Percentiles rank a stretch among this genome's conserved stretches.
Conservation (phyloP, 2,329 filamentous ascomycete species). For the Sporothrix schenckii region DNA sequence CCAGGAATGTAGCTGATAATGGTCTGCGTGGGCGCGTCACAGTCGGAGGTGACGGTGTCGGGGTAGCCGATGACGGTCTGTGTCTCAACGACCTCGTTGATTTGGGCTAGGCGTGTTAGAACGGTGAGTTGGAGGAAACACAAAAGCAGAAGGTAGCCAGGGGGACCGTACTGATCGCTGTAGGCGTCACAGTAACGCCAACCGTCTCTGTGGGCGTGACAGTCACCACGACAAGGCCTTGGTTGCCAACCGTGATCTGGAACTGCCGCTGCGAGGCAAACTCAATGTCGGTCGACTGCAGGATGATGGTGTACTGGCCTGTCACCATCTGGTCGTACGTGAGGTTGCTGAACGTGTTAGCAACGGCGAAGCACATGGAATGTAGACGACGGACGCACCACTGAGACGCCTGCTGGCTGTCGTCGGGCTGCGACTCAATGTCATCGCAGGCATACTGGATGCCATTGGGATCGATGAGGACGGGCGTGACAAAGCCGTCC, state of each 20-base stretch:
- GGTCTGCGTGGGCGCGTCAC: slow-evolving; percentile 35
- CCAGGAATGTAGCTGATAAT: slow-evolving; percentile 34
- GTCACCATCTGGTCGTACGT: slow-evolving; percentile 28
- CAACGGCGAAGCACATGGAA: background rate
- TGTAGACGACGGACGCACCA: slow-evolving; percentile 2
- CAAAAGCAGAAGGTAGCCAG: background rate
- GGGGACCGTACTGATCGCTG: slow-evolving; percentile 31
- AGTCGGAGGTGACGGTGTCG: slow-evolving; percentile 30
- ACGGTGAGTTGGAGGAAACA: background rate
- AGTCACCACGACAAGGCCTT: slow-evolving; percentile 34
- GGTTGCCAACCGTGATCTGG: slow-evolving; percentile 34
- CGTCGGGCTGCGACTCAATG: slow-evolving; percentile 33
- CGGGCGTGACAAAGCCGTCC: slow-evolving; percentile 35
- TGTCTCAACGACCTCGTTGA: slow-evolving; percentile 26
- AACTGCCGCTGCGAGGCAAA: slow-evolving; percentile 38
- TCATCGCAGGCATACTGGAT: slow-evolving; percentile 35
- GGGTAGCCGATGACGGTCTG: slow-evolving; percentile 26
- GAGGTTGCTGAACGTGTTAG: slow-evolving; percentile 15
- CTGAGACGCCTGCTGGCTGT: slow-evolving; percentile 30
- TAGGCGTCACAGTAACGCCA: slow-evolving; percentile 35
- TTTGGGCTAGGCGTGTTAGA: background rate
- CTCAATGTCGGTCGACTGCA: slow-evolving; percentile 37
- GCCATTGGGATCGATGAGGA: slow-evolving; percentile 36
- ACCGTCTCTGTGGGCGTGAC: slow-evolving; percentile 37
- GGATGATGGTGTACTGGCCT: slow-evolving; percentile 36